Evolutionary conservation across 352 stramenopile genomes (phyloP).

Genomic region (Phytophthora meadii): DNA sequence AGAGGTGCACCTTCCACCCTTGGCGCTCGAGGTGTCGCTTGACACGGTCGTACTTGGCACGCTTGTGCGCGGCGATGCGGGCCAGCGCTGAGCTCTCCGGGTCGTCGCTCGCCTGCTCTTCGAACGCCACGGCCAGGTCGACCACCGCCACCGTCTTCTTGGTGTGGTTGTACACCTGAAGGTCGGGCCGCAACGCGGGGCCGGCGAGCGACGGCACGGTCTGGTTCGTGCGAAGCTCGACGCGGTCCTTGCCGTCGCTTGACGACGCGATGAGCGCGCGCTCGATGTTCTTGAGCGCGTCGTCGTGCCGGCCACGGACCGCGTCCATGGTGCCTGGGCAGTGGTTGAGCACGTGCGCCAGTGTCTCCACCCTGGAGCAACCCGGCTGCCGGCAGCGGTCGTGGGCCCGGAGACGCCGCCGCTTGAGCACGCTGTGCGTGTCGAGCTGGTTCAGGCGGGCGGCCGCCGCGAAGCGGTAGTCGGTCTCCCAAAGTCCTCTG

Average conservation of each 20-base stretch:
- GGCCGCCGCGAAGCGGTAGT: conserved; percentile 25
- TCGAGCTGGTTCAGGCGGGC: conserved; percentile 19
- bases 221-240: conserved; percentile 21
- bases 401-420: conserved; percentile 3
- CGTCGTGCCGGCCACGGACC: conserved; percentile 9
- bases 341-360: conserved; percentile 23
- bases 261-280: conserved; percentile 2
- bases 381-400: conserved; percentile 4
- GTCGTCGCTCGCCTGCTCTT: neutral
- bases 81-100: neutral
- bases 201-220: conserved; percentile 5
- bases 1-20: conserved; percentile 15
- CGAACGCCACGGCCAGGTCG: neutral
- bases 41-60: neutral
- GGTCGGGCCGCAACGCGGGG: conserved; percentile 13
- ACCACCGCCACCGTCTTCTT: neutral
- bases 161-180: conserved; percentile 6
- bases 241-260: neutral
- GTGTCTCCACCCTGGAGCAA: conserved; percentile 6
- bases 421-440: conserved; percentile 10
- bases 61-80: neutral
- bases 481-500: conserved; percentile 13
- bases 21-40: neutral
- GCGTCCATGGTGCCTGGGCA: conserved; percentile 16
- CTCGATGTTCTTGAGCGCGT: conserved; percentile 25